phyloP scores from a whole-genome alignment of 257 asterid genomes.

The Solanum chiquidenum region DNA sequence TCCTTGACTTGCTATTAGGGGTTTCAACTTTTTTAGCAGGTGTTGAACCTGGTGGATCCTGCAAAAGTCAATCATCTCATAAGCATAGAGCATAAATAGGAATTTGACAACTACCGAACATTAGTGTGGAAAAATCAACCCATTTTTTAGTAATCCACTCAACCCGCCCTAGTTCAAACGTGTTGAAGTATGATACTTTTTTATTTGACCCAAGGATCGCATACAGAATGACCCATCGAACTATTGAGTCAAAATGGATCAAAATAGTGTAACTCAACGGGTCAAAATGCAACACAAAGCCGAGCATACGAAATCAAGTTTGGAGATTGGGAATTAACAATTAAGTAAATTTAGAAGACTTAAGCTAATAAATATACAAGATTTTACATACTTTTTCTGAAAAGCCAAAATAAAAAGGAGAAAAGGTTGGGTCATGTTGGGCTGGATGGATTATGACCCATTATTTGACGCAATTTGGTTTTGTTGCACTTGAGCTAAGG shows the following conservation, averaged over 20 bases:
- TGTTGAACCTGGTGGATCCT: constrained; percentile 40
- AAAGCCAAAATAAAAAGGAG: background rate
- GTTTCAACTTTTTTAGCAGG: constrained; percentile 58
- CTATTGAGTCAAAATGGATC: background rate
- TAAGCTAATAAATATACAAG: background rate
- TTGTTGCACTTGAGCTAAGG: background rate
- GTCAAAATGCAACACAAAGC: background rate
- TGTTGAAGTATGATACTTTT: background rate
- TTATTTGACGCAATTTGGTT: background rate
- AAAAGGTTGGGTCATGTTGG: background rate
- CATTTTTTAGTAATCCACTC: background rate
- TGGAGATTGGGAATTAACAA: background rate
- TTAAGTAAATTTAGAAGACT: background rate
- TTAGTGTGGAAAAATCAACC: background rate
- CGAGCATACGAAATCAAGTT: background rate
- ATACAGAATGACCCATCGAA: background rate
- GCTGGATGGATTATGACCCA: background rate
- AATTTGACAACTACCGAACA: constrained; percentile 3
- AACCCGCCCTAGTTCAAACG: background rate
- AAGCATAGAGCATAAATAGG: background rate
- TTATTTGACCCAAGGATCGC: background rate
- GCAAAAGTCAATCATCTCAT: constrained; percentile 17
- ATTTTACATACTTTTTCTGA: background rate
- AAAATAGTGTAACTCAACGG: background rate
- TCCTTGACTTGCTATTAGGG: constrained; percentile 70